Percentiles rank a stretch among this genome's conserved stretches.
Evolutionary conservation across 352 stramenopile species (phyloP).

Genomic region (Phytophthora fragariaefolia): DNA sequence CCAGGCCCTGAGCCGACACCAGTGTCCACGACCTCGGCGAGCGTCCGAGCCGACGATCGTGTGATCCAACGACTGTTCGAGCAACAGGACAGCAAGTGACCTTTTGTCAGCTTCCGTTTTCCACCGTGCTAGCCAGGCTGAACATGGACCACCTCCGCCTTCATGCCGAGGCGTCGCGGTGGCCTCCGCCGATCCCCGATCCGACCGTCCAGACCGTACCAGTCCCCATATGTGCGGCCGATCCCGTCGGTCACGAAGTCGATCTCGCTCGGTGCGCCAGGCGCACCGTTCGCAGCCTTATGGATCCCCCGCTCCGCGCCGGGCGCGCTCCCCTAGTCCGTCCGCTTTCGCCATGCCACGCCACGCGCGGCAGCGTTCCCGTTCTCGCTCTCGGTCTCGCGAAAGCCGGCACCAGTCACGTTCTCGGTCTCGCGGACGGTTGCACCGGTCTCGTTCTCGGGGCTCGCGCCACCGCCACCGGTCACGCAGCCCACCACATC

Average conservation of each 20-base stretch:
- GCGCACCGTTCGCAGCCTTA: not conserved
- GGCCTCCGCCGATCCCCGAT: not conserved
- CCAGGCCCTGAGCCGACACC: not conserved
- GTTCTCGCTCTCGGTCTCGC: too few species aligned
- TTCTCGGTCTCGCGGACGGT: not conserved
- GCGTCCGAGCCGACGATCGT: not conserved
- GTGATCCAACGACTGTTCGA: not conserved
- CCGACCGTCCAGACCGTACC: not conserved
- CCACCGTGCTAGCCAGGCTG: not conserved
- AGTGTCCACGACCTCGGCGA: not conserved
- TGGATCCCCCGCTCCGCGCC: not conserved
- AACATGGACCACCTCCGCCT: not conserved
- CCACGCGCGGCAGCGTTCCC: not conserved
- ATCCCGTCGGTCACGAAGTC: not conserved
- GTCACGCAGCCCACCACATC: not conserved
- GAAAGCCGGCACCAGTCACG: too few species aligned
- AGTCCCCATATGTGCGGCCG: not conserved
- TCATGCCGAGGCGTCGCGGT: not conserved
- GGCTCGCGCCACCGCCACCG: not conserved
- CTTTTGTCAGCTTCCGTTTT: not conserved
- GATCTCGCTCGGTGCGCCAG: not conserved
- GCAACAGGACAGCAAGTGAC: not conserved
- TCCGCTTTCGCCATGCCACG: not conserved
- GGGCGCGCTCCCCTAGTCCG: not conserved
- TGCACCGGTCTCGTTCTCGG: not conserved